Conservation (phyloP, 208 protist species). For the Angomonas ambiguus region DNA sequence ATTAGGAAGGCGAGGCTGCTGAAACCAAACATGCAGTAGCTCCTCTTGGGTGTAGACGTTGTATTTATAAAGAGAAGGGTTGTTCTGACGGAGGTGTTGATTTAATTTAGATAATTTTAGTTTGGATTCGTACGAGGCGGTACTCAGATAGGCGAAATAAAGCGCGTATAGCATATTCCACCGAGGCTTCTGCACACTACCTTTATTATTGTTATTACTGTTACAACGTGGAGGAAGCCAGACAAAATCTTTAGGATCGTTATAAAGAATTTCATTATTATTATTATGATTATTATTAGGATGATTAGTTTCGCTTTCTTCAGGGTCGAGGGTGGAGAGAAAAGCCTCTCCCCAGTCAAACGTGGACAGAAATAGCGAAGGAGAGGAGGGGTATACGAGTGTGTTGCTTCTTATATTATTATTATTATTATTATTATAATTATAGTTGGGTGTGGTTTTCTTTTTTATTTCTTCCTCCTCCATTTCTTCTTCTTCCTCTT, state of each 20-base stretch:
- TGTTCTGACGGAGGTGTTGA: too few relatives aligned
- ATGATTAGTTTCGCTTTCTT: background rate
- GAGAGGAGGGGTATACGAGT: constrained; percentile 56
- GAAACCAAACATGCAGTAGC: too few relatives aligned
- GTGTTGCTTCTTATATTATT: background rate
- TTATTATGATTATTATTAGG: background rate
- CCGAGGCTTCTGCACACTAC: background rate
- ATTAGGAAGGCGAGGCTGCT: too few relatives aligned
- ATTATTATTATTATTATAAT: background rate
- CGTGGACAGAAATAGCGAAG: constrained; percentile 32
- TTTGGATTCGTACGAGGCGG: too few relatives aligned
- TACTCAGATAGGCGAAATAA: background rate
- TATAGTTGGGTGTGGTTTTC: background rate
- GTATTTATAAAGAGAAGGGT: too few relatives aligned
- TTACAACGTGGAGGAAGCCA: background rate
- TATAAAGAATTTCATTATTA: background rate
- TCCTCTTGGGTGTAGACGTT: too few relatives aligned
- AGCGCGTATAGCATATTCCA: background rate
- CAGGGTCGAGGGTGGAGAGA: background rate
- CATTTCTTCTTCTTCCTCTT: too few relatives aligned
- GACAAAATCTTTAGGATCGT: background rate
- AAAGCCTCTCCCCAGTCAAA: background rate
- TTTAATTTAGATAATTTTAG: too few relatives aligned
- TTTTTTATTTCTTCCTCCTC: too few relatives aligned
- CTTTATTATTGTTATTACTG: background rate